Percentiles rank a stretch among this genome's conserved stretches.
phyloP scores from a whole-genome alignment of 345 rosid genomes.

The Theobroma cacao region DNA sequence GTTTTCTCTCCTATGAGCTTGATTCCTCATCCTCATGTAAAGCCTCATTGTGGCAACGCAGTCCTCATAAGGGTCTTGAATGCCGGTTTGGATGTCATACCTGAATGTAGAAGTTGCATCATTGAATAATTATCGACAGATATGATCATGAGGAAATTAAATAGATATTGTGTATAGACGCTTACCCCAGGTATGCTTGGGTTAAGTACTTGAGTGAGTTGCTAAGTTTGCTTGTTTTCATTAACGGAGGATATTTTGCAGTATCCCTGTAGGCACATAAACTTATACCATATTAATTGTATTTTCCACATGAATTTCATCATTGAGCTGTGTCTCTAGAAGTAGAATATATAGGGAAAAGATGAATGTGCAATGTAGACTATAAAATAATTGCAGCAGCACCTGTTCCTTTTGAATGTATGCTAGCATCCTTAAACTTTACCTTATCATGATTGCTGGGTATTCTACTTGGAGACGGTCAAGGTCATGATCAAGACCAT shows the following conservation, averaged over 20 bases:
- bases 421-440: not conserved
- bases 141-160: not conserved
- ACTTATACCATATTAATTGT: not conserved
- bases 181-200: constrained; percentile 85
- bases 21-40: constrained; percentile 80
- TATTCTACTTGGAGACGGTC: constrained; percentile 75
- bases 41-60: constrained; percentile 91
- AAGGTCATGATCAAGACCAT: constrained; percentile 79
- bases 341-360: not conserved
- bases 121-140: not conserved
- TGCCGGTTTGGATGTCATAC: constrained; percentile 74
- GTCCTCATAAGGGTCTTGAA: constrained; percentile 83
- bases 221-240: constrained; percentile 98
- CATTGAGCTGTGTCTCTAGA: not conserved
- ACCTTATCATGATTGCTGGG: constrained; percentile 81
- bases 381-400: not conserved
- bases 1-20: constrained; percentile 55
- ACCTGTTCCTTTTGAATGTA: not conserved
- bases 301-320: not conserved
- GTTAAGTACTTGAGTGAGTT: constrained; percentile 86
- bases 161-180: not conserved
- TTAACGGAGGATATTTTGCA: constrained; percentile 79
- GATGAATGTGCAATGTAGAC: not conserved
- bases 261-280: constrained; percentile 52
- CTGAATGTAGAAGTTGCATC: constrained; percentile 24